phyloP scores from a whole-genome alignment of 345 rosid genomes.

The Arabidopsis thaliana region DNA sequence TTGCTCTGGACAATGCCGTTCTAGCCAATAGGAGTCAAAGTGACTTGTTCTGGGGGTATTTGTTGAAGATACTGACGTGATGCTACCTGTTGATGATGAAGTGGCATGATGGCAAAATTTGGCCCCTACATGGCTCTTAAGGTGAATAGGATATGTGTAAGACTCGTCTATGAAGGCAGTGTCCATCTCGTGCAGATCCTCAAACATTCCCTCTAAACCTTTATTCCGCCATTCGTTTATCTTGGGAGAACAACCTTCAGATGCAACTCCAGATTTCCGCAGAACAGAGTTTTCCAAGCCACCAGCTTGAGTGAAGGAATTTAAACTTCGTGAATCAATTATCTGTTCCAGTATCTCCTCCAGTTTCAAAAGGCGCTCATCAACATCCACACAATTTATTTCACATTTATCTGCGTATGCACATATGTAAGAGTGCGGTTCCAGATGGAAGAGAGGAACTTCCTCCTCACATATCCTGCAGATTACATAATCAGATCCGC shows the following conservation, averaged over 20 bases:
- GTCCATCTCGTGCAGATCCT: conserved; percentile 92
- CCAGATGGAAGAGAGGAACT: conserved; percentile 71
- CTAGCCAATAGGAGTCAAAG: conserved; percentile 82
- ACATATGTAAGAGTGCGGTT: conserved; percentile 84
- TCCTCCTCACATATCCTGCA: conserved; percentile 84
- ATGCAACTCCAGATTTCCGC: conserved; percentile 52
- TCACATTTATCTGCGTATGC: conserved; percentile 92
- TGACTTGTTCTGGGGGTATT: conserved; percentile 80
- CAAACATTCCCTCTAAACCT: conserved; percentile 90
- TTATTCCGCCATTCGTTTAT: conserved; percentile 75
- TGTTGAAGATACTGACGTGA: conserved; percentile 80
- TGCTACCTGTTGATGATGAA: conserved; percentile 76
- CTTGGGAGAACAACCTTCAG: conserved; percentile 77
- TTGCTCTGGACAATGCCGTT: conserved; percentile 68
- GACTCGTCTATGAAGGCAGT: conserved; percentile 78
- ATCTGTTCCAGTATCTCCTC: conserved; percentile 80
- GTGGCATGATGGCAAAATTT: conserved; percentile 65
- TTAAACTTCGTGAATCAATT: conserved; percentile 61
- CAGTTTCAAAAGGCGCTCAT: conserved; percentile 72
- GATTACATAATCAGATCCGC: conserved; percentile 60
- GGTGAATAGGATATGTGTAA: conserved; percentile 48
- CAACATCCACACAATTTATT: conserved; percentile 66
- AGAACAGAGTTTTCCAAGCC: conserved; percentile 61
- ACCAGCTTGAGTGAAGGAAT: conserved; percentile 52
- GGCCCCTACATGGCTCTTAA: conserved; percentile 61